Evolutionary conservation across 306 rosid genomes (phyloP), one percentile per base, ranked within the genome.

Genomic region (Vachellia collinsii): DNA sequence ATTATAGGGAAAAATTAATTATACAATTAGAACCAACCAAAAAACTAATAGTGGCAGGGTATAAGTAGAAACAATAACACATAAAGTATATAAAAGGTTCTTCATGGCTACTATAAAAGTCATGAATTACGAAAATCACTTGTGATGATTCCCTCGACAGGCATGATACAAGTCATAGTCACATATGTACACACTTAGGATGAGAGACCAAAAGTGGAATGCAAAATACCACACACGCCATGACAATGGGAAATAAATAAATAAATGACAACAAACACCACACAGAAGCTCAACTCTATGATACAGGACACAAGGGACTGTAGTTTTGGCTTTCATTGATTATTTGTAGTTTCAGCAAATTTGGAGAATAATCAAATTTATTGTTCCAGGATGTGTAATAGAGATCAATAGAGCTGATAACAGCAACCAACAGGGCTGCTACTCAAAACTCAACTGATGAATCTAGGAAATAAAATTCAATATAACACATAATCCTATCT

Each of bases 11-110:
- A 53, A 59, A 10, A 1, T 54, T 23, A 22, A 22, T 59, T 11
- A 80, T 66, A 72, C 42, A 72, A 62, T n/a, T 59, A 76, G 37
- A 76, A 76, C 38, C 54, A 43, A 69, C n/a, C 63, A 10, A 29
- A 83, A 68, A 11, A 11, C 23, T 63, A 76, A 78, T 80, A 36
- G 75, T 38, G 63, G 77, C 47, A 77, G 70, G 50, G 59, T 77
- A 72, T 36, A 78, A 74, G 71, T 51, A 47, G 59, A 77, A 65
- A 59, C 47, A 23, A 42, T 19, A 66, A 62, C 66, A 54, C n/a
- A 11, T 12, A 74, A 78, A 83, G 47, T 70, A 19, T 41, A 69
- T 43, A 25, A 10, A 9, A 23, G 19, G 54, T 43, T 20, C 38
- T 20, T 42, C 4, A 44, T 61, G 65, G 65, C 66, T 62, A 53